Evolutionary conservation across 2,329 filamentous ascomycete species (phyloP).

Genomic region (Sporothrix pseudoabietina): DNA sequence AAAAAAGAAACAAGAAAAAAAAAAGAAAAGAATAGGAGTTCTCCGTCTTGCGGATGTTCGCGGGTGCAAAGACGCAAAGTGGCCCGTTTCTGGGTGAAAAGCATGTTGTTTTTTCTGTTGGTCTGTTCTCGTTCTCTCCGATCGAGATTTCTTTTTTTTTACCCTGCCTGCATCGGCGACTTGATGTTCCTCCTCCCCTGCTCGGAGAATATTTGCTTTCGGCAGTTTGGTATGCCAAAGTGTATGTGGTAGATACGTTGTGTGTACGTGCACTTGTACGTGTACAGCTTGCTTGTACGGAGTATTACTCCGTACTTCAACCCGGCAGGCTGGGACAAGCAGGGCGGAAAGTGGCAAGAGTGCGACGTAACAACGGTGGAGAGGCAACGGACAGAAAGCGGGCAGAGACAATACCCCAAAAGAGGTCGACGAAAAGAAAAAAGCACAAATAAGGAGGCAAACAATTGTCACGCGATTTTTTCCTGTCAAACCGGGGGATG

Average conservation of each 20-base stretch:
- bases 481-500: background rate
- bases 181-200: background rate
- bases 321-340: conserved; percentile 12
- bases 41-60: conserved; percentile 12
- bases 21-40: background rate
- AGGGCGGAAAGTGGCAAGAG: background rate
- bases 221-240: background rate
- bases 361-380: background rate
- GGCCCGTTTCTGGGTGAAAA: conserved; percentile 22
- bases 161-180: background rate
- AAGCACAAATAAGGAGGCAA: background rate
- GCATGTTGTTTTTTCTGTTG: conserved; percentile 14
- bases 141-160: background rate
- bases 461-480: background rate
- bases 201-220: background rate
- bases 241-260: background rate
- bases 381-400: background rate
- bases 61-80: conserved; percentile 20
- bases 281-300: background rate
- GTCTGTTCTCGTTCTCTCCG: conserved; percentile 4
- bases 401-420: background rate
- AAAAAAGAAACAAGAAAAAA: background rate
- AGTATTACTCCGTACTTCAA: background rate
- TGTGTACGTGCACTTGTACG: background rate
- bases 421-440: background rate